Evolutionary conservation across 495 filamentous ascomycete genomes (phyloP), one percentile per base, ranked within the genome.

Genomic region (Aspergillus asperescens): DNA sequence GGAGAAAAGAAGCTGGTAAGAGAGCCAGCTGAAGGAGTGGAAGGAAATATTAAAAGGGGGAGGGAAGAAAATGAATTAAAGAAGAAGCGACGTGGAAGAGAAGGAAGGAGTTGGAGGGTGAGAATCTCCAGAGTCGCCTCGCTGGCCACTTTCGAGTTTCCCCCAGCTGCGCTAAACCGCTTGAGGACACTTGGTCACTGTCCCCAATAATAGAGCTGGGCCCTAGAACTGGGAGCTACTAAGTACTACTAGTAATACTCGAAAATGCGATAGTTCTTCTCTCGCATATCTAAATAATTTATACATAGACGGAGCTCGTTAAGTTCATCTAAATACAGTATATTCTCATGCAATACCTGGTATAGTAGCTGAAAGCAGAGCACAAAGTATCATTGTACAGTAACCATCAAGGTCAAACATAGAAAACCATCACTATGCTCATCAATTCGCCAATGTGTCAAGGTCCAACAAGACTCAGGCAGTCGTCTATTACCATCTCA

Each of bases 401-500:
- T 52, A 22, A 42, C 49, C 49, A 52, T 43, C 18, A 52, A 16
- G 28, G 38, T 15, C 49, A 35, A 35, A 43, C 3, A 22, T 34
- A 38, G 24, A 23, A 32, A 47, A 47, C 42, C 28, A 38, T 35
- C 7, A 20, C 23, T 7, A 0, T 25, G 41, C 16, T 25, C 8
- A 27, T n/a, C n/a, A n/a, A n/a, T n/a, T n/a, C n/a, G 1, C 23
- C 38, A 46, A 24, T 19, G 2, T 16, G 10, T 66, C 58, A 73
- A 45, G 71, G 71, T 0, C 68, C 72, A 58, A 89, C 78, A 48
- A 84, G 65, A 61, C 86, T 81, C 60, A 92, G 68, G 23, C 84
- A 87, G 32, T 83, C 83, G 50, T 90, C 86, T 10, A 90, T 79
- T 0, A 81, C 81, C 18, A 71, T 69, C 65, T 90, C 87, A 2